Percentiles rank a stretch among this genome's conserved stretches.
These are phyloP conservation scores for Lentinus tigrinus DNA, from an alignment of 768 basidiomycete genomes.

Conservation along the genomic window DNA sequence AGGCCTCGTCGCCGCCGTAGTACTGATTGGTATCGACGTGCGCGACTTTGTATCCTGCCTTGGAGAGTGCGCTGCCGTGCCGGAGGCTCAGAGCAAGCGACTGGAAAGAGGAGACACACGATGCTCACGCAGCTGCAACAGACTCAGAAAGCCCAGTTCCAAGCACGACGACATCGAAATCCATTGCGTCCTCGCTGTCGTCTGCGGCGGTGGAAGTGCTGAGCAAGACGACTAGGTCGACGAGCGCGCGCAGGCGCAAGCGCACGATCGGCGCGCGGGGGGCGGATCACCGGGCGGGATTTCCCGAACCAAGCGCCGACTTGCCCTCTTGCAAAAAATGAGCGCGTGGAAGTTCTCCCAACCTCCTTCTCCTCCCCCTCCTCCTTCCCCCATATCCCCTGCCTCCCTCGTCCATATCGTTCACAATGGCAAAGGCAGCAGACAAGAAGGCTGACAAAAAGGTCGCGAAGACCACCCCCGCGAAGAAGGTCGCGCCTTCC, in stretches of 20 bases:
- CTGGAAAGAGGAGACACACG: constrained; percentile 8
- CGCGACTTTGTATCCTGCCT: constrained; percentile 83
- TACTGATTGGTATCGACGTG: constrained; percentile 84
- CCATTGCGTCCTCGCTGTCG: constrained; percentile 24
- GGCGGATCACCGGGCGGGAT: neutral
- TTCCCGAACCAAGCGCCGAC: neutral
- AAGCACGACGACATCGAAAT: constrained; percentile 67
- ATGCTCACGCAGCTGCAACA: constrained; percentile 82
- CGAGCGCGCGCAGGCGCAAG: neutral
- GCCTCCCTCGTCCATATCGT: constrained; percentile 8
- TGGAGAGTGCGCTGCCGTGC: constrained; percentile 72
- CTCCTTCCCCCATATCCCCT: constrained; percentile 3
- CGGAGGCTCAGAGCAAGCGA: constrained; percentile 8
- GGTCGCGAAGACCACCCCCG: constrained; percentile 32
- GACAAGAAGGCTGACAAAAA: constrained; percentile 38
- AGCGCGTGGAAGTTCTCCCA: constrained; percentile 15
- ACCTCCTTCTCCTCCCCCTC: constrained; percentile 11
- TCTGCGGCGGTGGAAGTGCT: neutral
- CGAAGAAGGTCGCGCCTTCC: constrained; percentile 31
- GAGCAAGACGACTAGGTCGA: neutral
- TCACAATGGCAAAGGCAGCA: constrained; percentile 38
- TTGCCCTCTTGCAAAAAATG: constrained; percentile 21
- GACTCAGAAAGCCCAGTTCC: constrained; percentile 86
- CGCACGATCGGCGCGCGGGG: neutral
- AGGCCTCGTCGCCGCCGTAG: constrained; percentile 85